A percentile compares a stretch with the other conserved stretches of the same genome.
Conservation (phyloP, 306 rosid genomes). For the Gastrolobium villosum region DNA sequence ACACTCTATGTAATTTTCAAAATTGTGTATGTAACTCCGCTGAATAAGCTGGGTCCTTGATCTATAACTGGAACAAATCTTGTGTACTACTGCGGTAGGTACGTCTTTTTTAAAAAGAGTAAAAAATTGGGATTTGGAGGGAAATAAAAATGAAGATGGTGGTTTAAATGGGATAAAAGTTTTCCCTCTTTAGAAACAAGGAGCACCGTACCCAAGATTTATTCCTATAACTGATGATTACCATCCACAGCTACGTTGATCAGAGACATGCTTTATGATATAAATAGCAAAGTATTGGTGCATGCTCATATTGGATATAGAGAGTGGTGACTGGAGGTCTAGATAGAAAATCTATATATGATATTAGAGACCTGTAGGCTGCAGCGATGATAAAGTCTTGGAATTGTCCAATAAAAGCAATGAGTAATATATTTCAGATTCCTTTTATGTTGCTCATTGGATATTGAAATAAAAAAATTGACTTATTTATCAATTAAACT, state of each 20-base stretch:
- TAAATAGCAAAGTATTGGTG: neutral
- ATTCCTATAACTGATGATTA: neutral
- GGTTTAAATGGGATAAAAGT: no score
- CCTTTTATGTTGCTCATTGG: neutral
- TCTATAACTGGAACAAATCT: no score
- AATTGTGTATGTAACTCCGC: no score
- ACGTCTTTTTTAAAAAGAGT: no score
- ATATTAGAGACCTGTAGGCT: neutral
- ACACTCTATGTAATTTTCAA: no score
- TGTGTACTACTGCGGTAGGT: no score
- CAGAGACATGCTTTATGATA: conserved; percentile 1
- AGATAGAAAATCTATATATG: neutral
- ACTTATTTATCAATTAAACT: neutral
- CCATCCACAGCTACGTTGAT: neutral
- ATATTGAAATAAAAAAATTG: neutral
- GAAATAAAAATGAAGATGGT: no score
- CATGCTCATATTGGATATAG: neutral
- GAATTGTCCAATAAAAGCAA: neutral
- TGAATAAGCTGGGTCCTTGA: no score
- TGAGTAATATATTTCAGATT: neutral
- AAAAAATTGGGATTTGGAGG: no score
- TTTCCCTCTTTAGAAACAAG: no score
- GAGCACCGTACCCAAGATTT: no score
- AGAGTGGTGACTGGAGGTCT: neutral
- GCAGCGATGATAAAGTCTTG: neutral